These are phyloP conservation scores for Starmerella vaccinii DNA, from an alignment of 805 yeast genomes.

Conservation along the genomic window DNA sequence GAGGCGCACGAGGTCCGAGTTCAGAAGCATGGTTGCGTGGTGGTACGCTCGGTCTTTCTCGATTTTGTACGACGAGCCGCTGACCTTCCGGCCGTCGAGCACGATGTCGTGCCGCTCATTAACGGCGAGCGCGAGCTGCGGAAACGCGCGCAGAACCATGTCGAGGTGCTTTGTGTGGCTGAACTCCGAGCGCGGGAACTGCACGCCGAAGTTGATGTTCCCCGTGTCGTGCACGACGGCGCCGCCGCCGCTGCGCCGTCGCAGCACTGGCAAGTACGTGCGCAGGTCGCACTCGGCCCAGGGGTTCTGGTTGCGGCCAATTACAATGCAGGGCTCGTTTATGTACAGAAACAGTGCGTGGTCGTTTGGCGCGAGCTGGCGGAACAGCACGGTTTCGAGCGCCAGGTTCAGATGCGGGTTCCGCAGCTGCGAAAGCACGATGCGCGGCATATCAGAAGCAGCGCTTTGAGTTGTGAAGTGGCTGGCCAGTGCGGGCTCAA, in stretches of 20 bases:
- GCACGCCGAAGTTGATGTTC: conserved; percentile 74
- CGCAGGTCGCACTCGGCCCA: conserved; percentile 74
- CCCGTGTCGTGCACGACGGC: conserved; percentile 91
- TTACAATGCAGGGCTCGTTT: conserved; percentile 77
- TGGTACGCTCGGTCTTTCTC: conserved; percentile 76
- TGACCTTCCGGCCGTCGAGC: conserved; percentile 44
- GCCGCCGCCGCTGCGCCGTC: conserved; percentile 91
- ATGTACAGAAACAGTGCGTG: conserved; percentile 60
- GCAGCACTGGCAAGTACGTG: conserved; percentile 53
- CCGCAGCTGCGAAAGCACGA: conserved; percentile 46
- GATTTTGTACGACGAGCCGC: conserved; percentile 89
- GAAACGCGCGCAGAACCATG: conserved; percentile 37
- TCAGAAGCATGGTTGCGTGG: conserved; percentile 88
- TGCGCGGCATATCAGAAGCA: conserved; percentile 44
- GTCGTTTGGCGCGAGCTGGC: conserved; percentile 28
- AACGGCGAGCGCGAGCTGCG: conserved; percentile 35
- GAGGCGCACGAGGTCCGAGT: conserved; percentile 51
- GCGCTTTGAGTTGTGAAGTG: too few relatives aligned
- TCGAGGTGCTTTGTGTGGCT: conserved; percentile 43
- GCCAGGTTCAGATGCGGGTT: conserved; percentile 74
- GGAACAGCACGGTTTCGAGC: conserved; percentile 68
- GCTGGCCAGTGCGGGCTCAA: too few relatives aligned
- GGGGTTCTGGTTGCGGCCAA: conserved; percentile 94
- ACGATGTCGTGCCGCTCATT: conserved; percentile 77
- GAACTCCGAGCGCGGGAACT: conserved; percentile 59